Evolutionary conservation across 148 eudicot genomes (phyloP).

Genomic region (Dianthus caryophyllus): DNA sequence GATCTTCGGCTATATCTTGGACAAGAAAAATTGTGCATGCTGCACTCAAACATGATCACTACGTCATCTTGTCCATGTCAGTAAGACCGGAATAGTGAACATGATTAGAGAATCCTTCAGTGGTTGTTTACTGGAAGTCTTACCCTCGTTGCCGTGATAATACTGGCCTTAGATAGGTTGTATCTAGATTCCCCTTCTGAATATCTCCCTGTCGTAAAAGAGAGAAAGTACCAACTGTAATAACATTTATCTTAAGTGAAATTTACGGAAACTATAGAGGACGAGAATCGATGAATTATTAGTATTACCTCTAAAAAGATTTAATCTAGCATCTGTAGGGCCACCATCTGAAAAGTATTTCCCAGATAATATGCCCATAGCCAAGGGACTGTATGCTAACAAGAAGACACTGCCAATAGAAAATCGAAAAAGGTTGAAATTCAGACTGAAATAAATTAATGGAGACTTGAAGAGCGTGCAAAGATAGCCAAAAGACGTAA

Average conservation of each 20-base stretch:
- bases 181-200: constrained; percentile 90
- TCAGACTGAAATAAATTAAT: not conserved
- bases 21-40: no score
- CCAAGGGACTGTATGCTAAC: constrained; percentile 92
- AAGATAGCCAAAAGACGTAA: not conserved
- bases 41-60: no score
- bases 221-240: not conserved
- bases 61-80: no score
- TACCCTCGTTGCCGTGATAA: constrained; percentile 54
- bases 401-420: constrained; percentile 46
- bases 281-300: constrained; percentile 1
- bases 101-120: no score
- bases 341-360: constrained; percentile 59
- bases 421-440: constrained; percentile 4
- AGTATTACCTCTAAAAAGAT: constrained; percentile 57
- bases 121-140: no score
- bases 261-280: not conserved
- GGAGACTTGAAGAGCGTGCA: not conserved
- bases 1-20: no score
- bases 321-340: constrained; percentile 73
- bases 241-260: constrained; percentile 3
- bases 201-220: constrained; percentile 52
- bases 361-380: constrained; percentile 91
- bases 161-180: constrained; percentile 43
- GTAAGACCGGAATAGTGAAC: no score